Conservation (phyloP, 352 stramenopile species). For the Globisporangium emineosum region DNA sequence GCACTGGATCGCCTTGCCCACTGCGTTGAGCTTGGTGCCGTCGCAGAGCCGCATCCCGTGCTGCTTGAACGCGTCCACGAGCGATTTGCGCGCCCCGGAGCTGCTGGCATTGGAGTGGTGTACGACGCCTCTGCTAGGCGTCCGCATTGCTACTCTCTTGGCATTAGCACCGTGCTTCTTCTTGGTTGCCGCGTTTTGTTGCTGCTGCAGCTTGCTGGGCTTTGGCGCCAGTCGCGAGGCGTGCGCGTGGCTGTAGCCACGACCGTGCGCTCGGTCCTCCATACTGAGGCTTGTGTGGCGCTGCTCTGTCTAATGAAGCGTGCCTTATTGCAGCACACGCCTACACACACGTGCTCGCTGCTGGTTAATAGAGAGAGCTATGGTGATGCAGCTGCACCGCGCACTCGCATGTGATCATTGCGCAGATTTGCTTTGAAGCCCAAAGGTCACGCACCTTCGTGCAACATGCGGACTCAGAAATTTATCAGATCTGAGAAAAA, state of each 20-base stretch:
- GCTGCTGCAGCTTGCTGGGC: background rate
- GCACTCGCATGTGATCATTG: background rate
- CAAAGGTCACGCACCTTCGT: constrained; percentile 7
- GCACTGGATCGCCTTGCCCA: constrained; percentile 47
- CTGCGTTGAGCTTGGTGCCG: constrained; percentile 69
- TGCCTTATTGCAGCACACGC: background rate
- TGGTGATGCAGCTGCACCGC: background rate
- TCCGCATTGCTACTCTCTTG: background rate
- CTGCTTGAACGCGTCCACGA: constrained; percentile 68
- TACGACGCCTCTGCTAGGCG: background rate
- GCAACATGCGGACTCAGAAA: background rate
- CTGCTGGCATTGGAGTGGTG: no score
- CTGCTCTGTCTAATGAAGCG: background rate
- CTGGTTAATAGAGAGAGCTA: background rate
- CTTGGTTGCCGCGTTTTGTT: background rate
- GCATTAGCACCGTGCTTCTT: background rate
- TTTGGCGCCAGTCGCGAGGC: background rate
- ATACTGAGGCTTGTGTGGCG: background rate
- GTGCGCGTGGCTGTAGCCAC: constrained; percentile 11
- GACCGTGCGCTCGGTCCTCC: constrained; percentile 2
- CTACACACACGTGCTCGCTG: background rate
- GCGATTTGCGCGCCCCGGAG: constrained; percentile 28
- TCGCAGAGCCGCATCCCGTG: constrained; percentile 67
- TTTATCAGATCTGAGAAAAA: background rate
- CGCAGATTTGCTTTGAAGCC: background rate